Conservation (phyloP, 805 yeast species). For the Ogataea trehalophila region DNA sequence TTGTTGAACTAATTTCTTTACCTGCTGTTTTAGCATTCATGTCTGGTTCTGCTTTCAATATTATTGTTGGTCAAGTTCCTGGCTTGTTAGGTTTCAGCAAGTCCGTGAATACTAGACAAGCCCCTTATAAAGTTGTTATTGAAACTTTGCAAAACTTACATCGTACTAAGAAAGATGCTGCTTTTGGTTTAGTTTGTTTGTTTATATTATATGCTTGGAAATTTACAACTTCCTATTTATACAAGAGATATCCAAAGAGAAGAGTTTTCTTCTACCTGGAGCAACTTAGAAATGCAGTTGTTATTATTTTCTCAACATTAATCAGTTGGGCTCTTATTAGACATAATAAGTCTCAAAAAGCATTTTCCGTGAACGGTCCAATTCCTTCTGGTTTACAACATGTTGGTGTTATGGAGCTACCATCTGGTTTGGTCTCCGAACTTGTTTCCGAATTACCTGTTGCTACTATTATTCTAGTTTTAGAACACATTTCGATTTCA, state of each 20-base stretch:
- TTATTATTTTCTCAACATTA: slow-evolving; percentile 76
- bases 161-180: slow-evolving; percentile 72
- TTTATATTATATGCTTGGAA: slow-evolving; percentile 71
- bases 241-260: slow-evolving; percentile 60
- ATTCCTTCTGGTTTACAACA: slow-evolving; percentile 82
- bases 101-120: slow-evolving; percentile 63
- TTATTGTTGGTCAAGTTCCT: slow-evolving; percentile 82
- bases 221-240: slow-evolving; percentile 53
- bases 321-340: slow-evolving; percentile 71
- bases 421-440: slow-evolving; percentile 50
- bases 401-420: slow-evolving; percentile 68
- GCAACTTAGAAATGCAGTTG: slow-evolving; percentile 76
- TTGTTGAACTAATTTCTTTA: slow-evolving; percentile 81
- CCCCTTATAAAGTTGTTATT: slow-evolving; percentile 68
- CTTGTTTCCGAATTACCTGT: slow-evolving; percentile 82
- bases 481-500: slow-evolving; percentile 91
- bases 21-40: slow-evolving; percentile 94
- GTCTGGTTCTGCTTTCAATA: slow-evolving; percentile 89
- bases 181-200: slow-evolving; percentile 77
- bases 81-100: slow-evolving; percentile 71
- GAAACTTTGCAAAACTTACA: slow-evolving; percentile 68
- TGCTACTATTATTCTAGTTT: slow-evolving; percentile 71
- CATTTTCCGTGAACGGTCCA: slow-evolving; percentile 61
- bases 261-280: slow-evolving; percentile 62
- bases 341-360: slow-evolving; percentile 35